These are phyloP conservation scores for Trichoderma sp. DNA, from an alignment of 2,329 filamentous ascomycete species.

Conservation along the genomic window DNA sequence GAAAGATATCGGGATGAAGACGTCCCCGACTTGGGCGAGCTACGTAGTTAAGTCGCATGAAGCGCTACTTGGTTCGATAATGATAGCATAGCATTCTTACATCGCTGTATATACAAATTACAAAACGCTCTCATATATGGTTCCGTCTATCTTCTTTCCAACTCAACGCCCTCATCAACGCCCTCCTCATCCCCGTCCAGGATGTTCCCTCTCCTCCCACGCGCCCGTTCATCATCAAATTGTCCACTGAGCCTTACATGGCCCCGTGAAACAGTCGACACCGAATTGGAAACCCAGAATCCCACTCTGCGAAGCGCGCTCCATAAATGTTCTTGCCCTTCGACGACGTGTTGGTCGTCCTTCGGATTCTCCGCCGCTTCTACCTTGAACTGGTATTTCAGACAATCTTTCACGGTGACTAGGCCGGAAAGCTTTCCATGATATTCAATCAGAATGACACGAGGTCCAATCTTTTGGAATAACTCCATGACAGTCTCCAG, in stretches of 20 bases:
- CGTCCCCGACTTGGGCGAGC: conserved; percentile 40
- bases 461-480: conserved; percentile 95
- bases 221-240: conserved; percentile 39
- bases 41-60: neutral
- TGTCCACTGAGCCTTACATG: conserved; percentile 54
- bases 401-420: conserved; percentile 93
- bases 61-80: neutral
- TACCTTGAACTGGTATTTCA: conserved; percentile 96
- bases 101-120: neutral
- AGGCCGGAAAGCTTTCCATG: conserved; percentile 80
- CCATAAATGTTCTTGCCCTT: conserved; percentile 69
- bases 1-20: conserved; percentile 39
- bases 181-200: conserved; percentile 47
- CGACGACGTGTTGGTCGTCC: conserved; percentile 56
- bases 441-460: conserved; percentile 90
- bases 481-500: conserved; percentile 98
- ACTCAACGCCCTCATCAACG: conserved; percentile 46
- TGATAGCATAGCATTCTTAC: conserved; percentile 2
- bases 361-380: conserved; percentile 79
- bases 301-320: conserved; percentile 53
- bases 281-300: conserved; percentile 60
- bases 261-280: conserved; percentile 57
- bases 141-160: conserved; percentile 39
- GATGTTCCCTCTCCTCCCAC: conserved; percentile 49
- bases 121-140: neutral